phyloP scores from a whole-genome alignment of 108 stramenopile species.

The Poteriospumella lacustris region DNA sequence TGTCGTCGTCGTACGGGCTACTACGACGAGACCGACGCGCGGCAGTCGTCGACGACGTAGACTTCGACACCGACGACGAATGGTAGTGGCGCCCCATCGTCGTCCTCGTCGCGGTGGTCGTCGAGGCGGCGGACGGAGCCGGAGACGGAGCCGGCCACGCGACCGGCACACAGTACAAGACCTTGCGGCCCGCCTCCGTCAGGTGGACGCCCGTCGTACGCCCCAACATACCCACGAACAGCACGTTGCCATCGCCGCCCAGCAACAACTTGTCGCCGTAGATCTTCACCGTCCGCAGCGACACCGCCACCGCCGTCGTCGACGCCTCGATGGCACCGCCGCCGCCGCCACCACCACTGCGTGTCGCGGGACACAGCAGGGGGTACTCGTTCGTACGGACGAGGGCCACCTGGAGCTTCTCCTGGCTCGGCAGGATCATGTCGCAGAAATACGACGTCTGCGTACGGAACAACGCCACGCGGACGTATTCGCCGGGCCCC shows the following conservation, averaged over 20 bases:
- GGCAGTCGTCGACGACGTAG: too few relatives aligned
- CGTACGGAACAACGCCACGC: not conserved
- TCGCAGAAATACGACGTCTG: not conserved
- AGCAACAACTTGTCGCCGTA: not conserved
- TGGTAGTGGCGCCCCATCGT: too few relatives aligned
- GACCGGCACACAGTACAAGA: not conserved
- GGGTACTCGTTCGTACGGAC: not conserved
- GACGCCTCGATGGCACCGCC: too few relatives aligned
- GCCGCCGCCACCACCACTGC: too few relatives aligned
- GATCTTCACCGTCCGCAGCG: not conserved
- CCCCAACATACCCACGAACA: not conserved
- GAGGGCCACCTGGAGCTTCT: not conserved
- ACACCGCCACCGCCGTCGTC: too few relatives aligned
- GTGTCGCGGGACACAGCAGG: not conserved
- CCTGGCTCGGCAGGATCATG: not conserved
- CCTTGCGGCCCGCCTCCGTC: too few relatives aligned
- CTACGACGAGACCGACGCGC: too few relatives aligned
- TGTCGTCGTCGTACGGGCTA: too few relatives aligned
- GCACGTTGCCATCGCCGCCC: not conserved
- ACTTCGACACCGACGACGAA: too few relatives aligned
- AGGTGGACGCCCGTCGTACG: not conserved
- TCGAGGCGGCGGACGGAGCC: too few relatives aligned
- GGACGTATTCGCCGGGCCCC: not conserved
- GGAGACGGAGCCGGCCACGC: too few relatives aligned
- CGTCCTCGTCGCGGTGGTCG: too few relatives aligned